Evolutionary conservation across 257 asterid genomes (phyloP), one percentile per base, ranked within the genome.

Genomic region (Petunia axillaris): DNA sequence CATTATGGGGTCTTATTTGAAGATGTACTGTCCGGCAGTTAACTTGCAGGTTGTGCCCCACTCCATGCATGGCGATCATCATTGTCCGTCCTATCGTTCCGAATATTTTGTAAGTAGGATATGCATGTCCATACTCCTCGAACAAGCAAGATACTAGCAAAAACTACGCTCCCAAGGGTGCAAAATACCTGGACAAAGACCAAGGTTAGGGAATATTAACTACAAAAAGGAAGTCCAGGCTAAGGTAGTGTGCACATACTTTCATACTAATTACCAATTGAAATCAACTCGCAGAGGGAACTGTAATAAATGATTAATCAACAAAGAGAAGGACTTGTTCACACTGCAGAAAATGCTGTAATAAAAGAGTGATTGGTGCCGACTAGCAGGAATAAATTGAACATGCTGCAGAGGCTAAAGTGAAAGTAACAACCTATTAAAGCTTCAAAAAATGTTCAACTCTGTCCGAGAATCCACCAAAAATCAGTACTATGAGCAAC

Each of bases 121-220:
- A 93, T 86, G 78, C 94, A 96, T 11, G 93, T 86, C 97, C 99
- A 93, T 84, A 87, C 84, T 15, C 96, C 97, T 0, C 97, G 97
- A 81, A 92, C 84, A 10, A 95, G 87, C 84, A 95, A 85, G 41
- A 93, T 93, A 86, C 97, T 92, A 52, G 80, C 81, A 76, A 93
- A 95, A 71, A 93, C 90, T 62, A 91, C 96, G 68, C 93, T 93
- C 62, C 99, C 98, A n/a, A 95, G 96, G 48, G 97, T 90, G 88
- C 99, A 95, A 81, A 95, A 87, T 55, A 95, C 98, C 99, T 93
- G 91, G 76, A 77, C 39, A 81, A 15, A 55, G 43, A 60, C 60
- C 48, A 53, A 35, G 15, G 60, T 52, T 77, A n/a, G 75, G 6
- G 50, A 41, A 64, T 44, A 43, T 35, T 14, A 50, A 79, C 44